These are phyloP conservation scores for Davidsoniella eucalypti DNA, from an alignment of 2,329 filamentous ascomycete species.

Conservation along the genomic window DNA sequence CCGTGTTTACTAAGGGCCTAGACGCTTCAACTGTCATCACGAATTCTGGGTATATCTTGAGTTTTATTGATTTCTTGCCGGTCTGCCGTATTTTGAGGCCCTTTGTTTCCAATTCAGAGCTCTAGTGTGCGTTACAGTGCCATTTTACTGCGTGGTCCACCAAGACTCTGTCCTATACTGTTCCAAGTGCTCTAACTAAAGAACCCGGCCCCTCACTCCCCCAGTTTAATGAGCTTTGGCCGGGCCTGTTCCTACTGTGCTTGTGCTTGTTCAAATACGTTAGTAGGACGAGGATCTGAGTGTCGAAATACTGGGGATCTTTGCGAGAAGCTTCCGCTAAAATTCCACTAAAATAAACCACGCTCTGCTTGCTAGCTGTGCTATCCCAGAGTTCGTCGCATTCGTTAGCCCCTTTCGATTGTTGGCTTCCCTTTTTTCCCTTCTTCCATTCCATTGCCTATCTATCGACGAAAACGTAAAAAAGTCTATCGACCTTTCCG, in stretches of 20 bases:
- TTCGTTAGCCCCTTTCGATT: constrained; percentile 6
- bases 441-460: not conserved
- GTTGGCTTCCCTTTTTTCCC: not conserved
- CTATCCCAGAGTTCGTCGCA: not conserved
- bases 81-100: too few species aligned
- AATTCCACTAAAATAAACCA: not conserved
- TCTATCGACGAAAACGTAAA: too few species aligned
- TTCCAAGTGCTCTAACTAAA: too few species aligned
- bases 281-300: not conserved
- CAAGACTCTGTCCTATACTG: too few species aligned
- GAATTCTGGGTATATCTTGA: too few species aligned
- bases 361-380: not conserved
- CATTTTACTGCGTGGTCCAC: too few species aligned
- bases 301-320: not conserved
- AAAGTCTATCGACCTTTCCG: not conserved
- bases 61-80: too few species aligned
- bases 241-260: not conserved
- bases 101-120: too few species aligned
- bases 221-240: constrained; percentile 2
- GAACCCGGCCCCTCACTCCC: not conserved
- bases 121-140: too few species aligned
- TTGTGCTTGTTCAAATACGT: too few species aligned
- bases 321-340: not conserved
- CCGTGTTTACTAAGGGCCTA: too few species aligned
- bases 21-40: too few species aligned